A percentile compares a stretch with the other conserved stretches of the same genome.
phyloP scores from a whole-genome alignment of 768 basidiomycete species.

The Tulasnella sp. region DNA sequence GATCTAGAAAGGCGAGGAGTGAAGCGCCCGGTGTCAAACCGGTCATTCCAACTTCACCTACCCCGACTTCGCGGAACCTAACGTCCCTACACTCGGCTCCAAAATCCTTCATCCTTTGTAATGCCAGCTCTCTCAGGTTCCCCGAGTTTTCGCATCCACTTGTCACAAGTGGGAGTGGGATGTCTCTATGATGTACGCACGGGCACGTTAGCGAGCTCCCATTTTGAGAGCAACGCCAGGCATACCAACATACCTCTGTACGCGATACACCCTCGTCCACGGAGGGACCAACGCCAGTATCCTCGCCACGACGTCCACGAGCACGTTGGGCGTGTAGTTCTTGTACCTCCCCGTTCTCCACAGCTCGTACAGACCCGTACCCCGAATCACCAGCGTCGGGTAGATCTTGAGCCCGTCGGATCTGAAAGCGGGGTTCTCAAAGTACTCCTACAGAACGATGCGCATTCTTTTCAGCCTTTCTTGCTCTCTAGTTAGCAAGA shows the following conservation, averaged over 20 bases:
- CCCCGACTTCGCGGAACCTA: slow-evolving; percentile 94
- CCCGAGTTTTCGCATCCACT: slow-evolving; percentile 98
- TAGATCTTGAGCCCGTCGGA: slow-evolving; percentile 98
- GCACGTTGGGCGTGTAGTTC: slow-evolving; percentile 97
- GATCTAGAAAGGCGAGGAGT: too few relatives aligned
- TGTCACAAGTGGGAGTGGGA: slow-evolving; percentile 89
- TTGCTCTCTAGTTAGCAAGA: not conserved
- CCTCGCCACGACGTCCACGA: slow-evolving; percentile 93
- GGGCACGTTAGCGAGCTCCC: slow-evolving; percentile 80
- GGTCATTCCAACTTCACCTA: slow-evolving; percentile 44
- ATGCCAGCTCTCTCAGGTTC: slow-evolving; percentile 87
- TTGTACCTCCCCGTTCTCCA: slow-evolving; percentile 98
- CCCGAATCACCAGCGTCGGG: slow-evolving; percentile 94
- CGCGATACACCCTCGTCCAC: slow-evolving; percentile 97
- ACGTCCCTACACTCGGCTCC: slow-evolving; percentile 97
- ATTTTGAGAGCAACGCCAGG: slow-evolving; percentile 97
- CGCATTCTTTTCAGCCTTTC: not conserved
- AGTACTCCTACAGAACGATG: slow-evolving; percentile 52
- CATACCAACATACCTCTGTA: slow-evolving; percentile 62
- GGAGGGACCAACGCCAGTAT: slow-evolving; percentile 95
- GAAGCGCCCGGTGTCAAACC: not conserved
- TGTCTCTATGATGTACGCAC: slow-evolving; percentile 73
- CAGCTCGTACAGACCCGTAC: slow-evolving; percentile 89
- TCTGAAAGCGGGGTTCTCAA: slow-evolving; percentile 95
- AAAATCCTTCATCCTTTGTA: slow-evolving; percentile 98